Percentiles rank a stretch among this genome's conserved stretches.
Evolutionary conservation across 2,329 filamentous ascomycete genomes (phyloP).

Genomic region (Aspergillus sp.): DNA sequence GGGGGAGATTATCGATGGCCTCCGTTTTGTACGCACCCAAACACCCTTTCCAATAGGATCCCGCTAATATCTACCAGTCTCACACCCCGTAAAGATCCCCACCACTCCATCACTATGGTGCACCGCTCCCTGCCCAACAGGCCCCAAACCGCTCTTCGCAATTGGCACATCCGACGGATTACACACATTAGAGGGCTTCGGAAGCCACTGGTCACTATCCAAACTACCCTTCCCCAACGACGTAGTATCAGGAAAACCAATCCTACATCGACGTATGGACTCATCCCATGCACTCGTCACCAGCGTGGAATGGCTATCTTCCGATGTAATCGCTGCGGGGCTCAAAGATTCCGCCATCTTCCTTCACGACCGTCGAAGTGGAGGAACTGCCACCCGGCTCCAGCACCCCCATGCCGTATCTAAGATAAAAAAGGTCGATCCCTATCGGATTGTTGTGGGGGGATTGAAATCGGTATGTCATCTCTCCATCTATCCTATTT

Average conservation of each 20-base stretch:
- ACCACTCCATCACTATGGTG: constrained; percentile 30
- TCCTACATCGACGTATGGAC: constrained; percentile 11
- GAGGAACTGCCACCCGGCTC: constrained; percentile 25
- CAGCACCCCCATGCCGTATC: constrained; percentile 30
- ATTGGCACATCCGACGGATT: constrained; percentile 35
- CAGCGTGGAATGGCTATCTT: constrained; percentile 35
- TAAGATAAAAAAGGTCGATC: constrained; percentile 31
- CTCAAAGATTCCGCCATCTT: constrained; percentile 29
- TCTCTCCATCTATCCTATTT: neutral
- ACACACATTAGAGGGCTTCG: constrained; percentile 24
- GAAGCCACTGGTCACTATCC: constrained; percentile 24
- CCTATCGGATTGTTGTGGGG: constrained; percentile 30
- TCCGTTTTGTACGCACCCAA: constrained; percentile 14
- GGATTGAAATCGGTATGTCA: constrained; percentile 26
- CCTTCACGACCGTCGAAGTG: constrained; percentile 31
- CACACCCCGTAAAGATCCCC: constrained; percentile 22
- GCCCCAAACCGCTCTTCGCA: constrained; percentile 27
- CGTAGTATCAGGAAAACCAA: constrained; percentile 7
- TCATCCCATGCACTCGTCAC: constrained; percentile 25
- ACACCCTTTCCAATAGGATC: neutral
- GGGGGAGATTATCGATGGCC: constrained; percentile 29
- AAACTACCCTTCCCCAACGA: constrained; percentile 21
- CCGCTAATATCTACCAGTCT: constrained; percentile 9
- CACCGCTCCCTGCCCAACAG: constrained; percentile 29
- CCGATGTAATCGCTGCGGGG: constrained; percentile 31